Evolutionary conservation across 108 stramenopile species (phyloP), one percentile per base, ranked within the genome.

Genomic region (Chaetoceros muelleri): DNA sequence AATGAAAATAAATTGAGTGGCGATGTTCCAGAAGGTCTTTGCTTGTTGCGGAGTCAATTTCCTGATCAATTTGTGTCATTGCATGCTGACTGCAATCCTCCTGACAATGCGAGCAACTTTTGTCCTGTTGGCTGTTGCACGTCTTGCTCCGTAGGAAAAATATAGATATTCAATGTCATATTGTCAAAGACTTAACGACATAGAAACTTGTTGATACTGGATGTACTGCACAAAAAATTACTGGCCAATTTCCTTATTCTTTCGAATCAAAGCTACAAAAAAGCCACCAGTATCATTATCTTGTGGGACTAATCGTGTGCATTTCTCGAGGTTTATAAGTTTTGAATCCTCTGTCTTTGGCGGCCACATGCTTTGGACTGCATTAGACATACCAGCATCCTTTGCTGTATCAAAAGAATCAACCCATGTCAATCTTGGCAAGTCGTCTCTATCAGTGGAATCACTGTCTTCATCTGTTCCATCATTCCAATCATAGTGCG

Each of bases 251-350:
- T 49, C 19, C n/a, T 27, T 59, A 26, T 59, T 46, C 58, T 87
- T 90, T 46, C 63, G 61, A 0, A 95, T 51, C 2, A 98, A 61
- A 20, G 89, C 87, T 25, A 98, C 71, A 61, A 98, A 99, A 69
- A 99, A 99, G 5, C 96, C 98, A 52, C 96, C 96, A 1, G 94
- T 84, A 60, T 99, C 89, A 40, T 93, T 77, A 59, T 97, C 96
- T 56, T 99, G 96, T 5, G 98, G 98, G 44, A 94, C 70, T 45
- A 96, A 64, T 18, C 96, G 87, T 46, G 78, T 51, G 64, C 98
- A 98, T 0, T 74, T 64, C 46, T 79, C 67, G 24, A 84, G 55
- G 30, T 63, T 55, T 13, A 40, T 40, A 23, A 78, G 25, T 13
- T 58, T 40, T 8, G 30, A 17, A 10, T 52, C 28, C 47, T 55